A percentile compares a stretch with the other conserved stretches of the same genome.
phyloP scores from a whole-genome alignment of 208 protist species.

The Leptomonas seymouri region DNA sequence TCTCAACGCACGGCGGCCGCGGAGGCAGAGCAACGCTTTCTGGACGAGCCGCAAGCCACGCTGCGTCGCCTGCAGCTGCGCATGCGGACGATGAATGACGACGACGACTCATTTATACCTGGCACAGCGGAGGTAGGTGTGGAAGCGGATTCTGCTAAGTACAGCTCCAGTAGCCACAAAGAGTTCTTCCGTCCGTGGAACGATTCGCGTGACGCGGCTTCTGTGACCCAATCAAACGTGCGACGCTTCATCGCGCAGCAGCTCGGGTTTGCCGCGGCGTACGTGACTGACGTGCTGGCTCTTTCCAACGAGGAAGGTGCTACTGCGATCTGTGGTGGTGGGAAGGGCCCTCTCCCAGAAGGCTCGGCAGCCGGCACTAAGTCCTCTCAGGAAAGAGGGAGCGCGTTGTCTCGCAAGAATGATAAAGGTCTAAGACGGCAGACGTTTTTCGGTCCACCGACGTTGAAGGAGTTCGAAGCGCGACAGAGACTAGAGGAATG shows the following conservation, averaged over 20 bases:
- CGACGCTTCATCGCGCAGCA: conserved; percentile 23
- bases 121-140: not conserved
- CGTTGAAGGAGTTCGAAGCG: conserved; percentile 21
- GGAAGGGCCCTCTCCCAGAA: not conserved
- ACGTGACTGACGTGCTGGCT: conserved; percentile 26
- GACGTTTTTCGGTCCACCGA: conserved; percentile 14
- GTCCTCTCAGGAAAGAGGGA: not conserved
- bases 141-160: not conserved
- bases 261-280: conserved; percentile 20
- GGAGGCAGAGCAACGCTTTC: conserved; percentile 40
- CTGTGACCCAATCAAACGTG: conserved; percentile 16
- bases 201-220: not conserved
- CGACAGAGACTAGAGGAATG: conserved; percentile 23
- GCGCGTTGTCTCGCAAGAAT: not conserved
- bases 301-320: not conserved
- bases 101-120: not conserved
- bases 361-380: not conserved
- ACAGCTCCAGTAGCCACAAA: not conserved
- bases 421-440: not conserved
- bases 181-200: not conserved
- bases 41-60: conserved; percentile 52
- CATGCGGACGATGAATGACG: conserved; percentile 4
- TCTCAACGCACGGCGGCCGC: conserved; percentile 2
- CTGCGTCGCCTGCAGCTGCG: conserved; percentile 29
- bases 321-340: not conserved